Evolutionary conservation across 2,329 filamentous ascomycete genomes (phyloP).

Genomic region (Fusarium newnesense): DNA sequence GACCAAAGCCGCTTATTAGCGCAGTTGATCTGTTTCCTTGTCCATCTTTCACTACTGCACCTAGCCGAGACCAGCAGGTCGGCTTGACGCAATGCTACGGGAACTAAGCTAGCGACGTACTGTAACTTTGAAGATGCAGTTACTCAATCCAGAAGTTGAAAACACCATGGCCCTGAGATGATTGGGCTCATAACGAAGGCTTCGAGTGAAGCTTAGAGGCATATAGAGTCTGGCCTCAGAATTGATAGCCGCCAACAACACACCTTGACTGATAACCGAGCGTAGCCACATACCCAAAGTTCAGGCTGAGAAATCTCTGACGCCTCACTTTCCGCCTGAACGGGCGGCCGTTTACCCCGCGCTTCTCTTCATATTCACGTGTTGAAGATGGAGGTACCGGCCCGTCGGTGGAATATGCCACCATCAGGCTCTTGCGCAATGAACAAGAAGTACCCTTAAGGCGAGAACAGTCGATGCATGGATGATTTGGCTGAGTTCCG

Average conservation of each 20-base stretch:
- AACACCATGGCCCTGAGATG: conserved; percentile 19
- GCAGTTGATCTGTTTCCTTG: conserved; percentile 38
- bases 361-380: conserved; percentile 7
- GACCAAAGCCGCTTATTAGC: conserved; percentile 27
- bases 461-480: conserved; percentile 8
- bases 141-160: conserved; percentile 22
- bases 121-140: conserved; percentile 4
- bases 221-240: conserved; percentile 36
- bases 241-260: conserved; percentile 5
- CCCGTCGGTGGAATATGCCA: conserved; percentile 19
- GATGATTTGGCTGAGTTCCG: conserved; percentile 23
- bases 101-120: conserved; percentile 18
- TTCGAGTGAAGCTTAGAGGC: conserved; percentile 3
- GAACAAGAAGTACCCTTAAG: not conserved
- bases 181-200: conserved; percentile 14
- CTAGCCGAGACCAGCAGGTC: conserved; percentile 42
- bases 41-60: conserved; percentile 32
- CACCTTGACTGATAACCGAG: not conserved
- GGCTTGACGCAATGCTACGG: conserved; percentile 41
- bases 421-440: conserved; percentile 20
- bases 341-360: conserved; percentile 1
- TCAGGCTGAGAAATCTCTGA: conserved; percentile 9
- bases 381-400: conserved; percentile 4
- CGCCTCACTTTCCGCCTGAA: conserved; percentile 34
- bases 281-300: conserved; percentile 6